Evolutionary conservation across 1,139 yeast genomes (phyloP).

Genomic region (Pichia sp.): DNA sequence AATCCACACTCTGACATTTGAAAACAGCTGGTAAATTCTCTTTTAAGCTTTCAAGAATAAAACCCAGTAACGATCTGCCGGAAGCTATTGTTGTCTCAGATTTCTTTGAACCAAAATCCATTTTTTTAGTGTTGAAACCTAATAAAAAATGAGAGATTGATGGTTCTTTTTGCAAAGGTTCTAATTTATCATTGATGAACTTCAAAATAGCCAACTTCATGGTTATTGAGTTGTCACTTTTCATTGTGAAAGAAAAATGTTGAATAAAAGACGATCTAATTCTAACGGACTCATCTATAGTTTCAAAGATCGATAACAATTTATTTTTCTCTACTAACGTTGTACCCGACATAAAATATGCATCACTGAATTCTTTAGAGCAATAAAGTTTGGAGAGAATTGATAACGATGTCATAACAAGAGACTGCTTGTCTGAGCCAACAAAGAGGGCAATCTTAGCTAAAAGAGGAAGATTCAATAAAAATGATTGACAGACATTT

Average conservation of each 20-base stretch:
- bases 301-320: constrained; percentile 63
- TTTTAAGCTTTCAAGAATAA: constrained; percentile 44
- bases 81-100: constrained; percentile 41
- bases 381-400: constrained; percentile 38
- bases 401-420: constrained; percentile 48
- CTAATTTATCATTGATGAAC: constrained; percentile 48
- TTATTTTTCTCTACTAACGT: constrained; percentile 51
- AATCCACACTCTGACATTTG: constrained; percentile 34
- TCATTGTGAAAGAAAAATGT: constrained; percentile 50
- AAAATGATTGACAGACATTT: constrained; percentile 63
- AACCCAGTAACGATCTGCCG: constrained; percentile 46
- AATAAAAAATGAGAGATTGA: constrained; percentile 67
- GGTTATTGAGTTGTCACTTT: constrained; percentile 31
- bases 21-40: constrained; percentile 33
- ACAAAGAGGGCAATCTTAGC: constrained; percentile 67
- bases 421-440: constrained; percentile 42
- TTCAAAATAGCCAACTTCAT: constrained; percentile 54
- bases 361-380: constrained; percentile 45
- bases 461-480: constrained; percentile 60
- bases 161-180: constrained; percentile 31
- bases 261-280: constrained; percentile 68
- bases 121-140: constrained; percentile 46
- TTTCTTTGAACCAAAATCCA: constrained; percentile 17
- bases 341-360: no score
- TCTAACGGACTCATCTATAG: constrained; percentile 63